A percentile compares a stretch with the other conserved stretches of the same genome.
phyloP scores from a whole-genome alignment of 768 basidiomycete genomes.

The Hypholoma sublateritium region DNA sequence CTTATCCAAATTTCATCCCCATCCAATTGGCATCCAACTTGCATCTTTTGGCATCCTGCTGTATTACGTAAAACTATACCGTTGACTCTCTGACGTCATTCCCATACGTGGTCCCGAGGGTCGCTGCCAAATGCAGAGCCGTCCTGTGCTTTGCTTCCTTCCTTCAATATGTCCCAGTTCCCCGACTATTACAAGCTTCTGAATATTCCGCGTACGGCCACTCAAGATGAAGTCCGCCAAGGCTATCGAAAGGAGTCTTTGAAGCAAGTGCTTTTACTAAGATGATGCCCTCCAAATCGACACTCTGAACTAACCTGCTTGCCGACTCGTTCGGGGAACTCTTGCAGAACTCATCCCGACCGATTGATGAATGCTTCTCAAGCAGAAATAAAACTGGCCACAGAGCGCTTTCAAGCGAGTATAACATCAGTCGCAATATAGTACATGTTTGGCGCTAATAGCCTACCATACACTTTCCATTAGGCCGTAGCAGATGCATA shows the following conservation, averaged over 20 bases:
- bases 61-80: constrained; percentile 1
- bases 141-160: background rate
- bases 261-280: constrained; percentile 39
- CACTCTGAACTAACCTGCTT: constrained; percentile 17
- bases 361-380: constrained; percentile 68
- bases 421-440: background rate
- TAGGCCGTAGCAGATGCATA: constrained; percentile 92
- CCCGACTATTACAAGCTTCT: constrained; percentile 81
- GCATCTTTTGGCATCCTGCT: constrained; percentile 3
- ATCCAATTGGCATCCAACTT: no score
- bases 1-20: no score
- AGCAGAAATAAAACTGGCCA: constrained; percentile 70
- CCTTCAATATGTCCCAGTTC: constrained; percentile 59
- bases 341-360: constrained; percentile 83
- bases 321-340: background rate
- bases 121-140: background rate
- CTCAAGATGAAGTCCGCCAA: constrained; percentile 68
- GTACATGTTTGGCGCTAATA: background rate
- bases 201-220: constrained; percentile 52
- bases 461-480: background rate
- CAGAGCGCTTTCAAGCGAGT: constrained; percentile 80
- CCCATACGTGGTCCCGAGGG: no score
- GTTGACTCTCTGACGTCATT: constrained; percentile 13
- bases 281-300: background rate
- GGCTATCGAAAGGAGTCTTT: constrained; percentile 82